Evolutionary conservation across 1,284 basidiomycete species (phyloP).

Genomic region (Puccinia novopanici): DNA sequence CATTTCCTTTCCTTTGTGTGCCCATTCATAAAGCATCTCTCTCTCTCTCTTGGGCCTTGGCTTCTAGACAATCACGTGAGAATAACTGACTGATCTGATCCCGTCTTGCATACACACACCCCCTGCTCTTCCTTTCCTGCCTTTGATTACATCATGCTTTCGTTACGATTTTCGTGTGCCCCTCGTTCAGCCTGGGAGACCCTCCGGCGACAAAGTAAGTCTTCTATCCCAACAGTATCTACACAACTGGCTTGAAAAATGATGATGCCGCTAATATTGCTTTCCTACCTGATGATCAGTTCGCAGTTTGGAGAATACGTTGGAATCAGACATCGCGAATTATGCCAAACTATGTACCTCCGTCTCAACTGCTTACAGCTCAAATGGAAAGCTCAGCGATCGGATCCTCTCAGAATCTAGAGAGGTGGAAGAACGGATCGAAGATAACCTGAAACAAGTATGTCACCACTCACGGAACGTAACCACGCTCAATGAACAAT

Average conservation of each 20-base stretch:
- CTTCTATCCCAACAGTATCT: not conserved
- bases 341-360: slow-evolving; percentile 50
- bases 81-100: not conserved
- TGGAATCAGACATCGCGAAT: slow-evolving; percentile 37
- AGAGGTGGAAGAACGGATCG: slow-evolving; percentile 44
- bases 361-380: slow-evolving; percentile 44
- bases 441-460: slow-evolving; percentile 47
- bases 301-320: slow-evolving; percentile 33
- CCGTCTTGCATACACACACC: not conserved
- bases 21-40: not conserved
- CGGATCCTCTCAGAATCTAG: slow-evolving; percentile 28
- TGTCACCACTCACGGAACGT: not conserved
- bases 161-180: slow-evolving; percentile 13
- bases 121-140: not conserved
- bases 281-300: not conserved
- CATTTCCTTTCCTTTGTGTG: not conserved
- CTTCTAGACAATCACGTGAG: not conserved
- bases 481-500: not conserved
- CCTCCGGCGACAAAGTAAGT: slow-evolving; percentile 44
- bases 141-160: slow-evolving; percentile 8
- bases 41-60: not conserved
- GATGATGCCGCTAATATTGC: no score
- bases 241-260: not conserved
- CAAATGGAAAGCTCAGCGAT: slow-evolving; percentile 41
- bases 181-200: slow-evolving; percentile 40